Evolutionary conservation across 2,329 filamentous ascomycete species (phyloP).

Genomic region (Verticillium albo-atrum): DNA sequence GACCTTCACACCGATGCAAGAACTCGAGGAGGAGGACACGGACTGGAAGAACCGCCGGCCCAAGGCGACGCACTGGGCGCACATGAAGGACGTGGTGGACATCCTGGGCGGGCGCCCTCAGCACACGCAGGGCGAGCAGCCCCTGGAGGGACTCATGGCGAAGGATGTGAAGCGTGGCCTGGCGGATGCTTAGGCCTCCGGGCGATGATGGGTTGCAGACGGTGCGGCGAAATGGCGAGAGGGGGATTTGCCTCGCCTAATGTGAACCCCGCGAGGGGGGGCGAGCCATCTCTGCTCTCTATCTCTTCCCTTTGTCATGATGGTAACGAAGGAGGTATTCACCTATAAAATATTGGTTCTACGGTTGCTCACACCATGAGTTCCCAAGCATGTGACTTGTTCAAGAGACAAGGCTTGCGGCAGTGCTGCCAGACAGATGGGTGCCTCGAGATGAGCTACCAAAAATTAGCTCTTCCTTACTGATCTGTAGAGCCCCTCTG

Average conservation of each 20-base stretch:
- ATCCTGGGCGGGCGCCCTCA: constrained; percentile 70
- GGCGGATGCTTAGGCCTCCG: neutral
- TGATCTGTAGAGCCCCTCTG: too few relatives aligned
- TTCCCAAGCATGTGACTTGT: neutral
- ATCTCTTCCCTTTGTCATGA: neutral
- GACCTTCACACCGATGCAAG: constrained; percentile 77
- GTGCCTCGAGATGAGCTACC: too few relatives aligned
- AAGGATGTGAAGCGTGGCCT: constrained; percentile 58
- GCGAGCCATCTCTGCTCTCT: neutral
- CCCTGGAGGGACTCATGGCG: constrained; percentile 46
- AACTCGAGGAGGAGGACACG: constrained; percentile 77
- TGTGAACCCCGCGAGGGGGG: neutral
- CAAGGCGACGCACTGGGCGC: constrained; percentile 79
- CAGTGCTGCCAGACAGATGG: too few relatives aligned
- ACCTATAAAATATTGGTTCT: neutral
- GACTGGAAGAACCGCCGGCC: constrained; percentile 91
- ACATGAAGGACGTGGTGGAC: constrained; percentile 76
- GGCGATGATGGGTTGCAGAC: neutral
- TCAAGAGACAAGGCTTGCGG: too few relatives aligned
- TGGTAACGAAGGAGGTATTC: neutral
- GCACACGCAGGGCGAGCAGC: constrained; percentile 44
- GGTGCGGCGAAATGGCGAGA: neutral
- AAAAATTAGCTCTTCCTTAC: too few relatives aligned
- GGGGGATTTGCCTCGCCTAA: neutral
- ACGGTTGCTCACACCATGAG: neutral